Conservation (phyloP, 2,329 filamentous ascomycete species). For the Cladosporium sp. region DNA sequence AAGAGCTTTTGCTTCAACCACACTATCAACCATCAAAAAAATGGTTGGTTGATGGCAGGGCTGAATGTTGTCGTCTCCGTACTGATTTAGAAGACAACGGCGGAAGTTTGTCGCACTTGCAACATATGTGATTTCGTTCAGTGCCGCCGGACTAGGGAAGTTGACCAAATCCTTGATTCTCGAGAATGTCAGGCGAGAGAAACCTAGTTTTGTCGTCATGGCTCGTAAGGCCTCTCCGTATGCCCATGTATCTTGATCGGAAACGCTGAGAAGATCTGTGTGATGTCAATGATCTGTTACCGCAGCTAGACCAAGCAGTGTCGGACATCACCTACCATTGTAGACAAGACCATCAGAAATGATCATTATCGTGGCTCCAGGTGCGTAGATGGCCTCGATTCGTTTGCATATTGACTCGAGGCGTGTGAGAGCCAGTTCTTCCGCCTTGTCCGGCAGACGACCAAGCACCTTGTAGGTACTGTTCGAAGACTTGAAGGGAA, state of each 20-base stretch:
- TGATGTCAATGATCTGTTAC: neutral
- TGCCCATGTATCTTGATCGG: neutral
- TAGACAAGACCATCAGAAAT: constrained; percentile 25
- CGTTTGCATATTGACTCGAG: constrained; percentile 6
- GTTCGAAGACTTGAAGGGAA: constrained; percentile 25
- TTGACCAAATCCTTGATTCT: constrained; percentile 21
- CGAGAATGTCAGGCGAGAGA: constrained; percentile 7
- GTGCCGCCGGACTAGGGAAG: constrained; percentile 19
- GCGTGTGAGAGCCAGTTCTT: constrained; percentile 1
- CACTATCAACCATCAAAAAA: no score
- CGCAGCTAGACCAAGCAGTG: neutral
- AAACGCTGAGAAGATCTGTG: neutral
- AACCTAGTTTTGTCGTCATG: neutral
- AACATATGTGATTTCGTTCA: constrained; percentile 24
- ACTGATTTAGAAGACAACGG: constrained; percentile 19
- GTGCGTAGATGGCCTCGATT: constrained; percentile 20
- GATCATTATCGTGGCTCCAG: constrained; percentile 22
- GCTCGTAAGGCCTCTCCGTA: neutral
- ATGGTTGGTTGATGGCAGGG: no score
- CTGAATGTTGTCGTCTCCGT: no score
- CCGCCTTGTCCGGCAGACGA: constrained; percentile 22
- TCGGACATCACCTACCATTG: constrained; percentile 20
- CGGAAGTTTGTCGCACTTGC: constrained; percentile 25
- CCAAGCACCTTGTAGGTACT: constrained; percentile 22
- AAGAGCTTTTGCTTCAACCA: no score